phyloP scores from a whole-genome alignment of 139 green algal genomes.

The Auxenochlorella protothecoides region DNA sequence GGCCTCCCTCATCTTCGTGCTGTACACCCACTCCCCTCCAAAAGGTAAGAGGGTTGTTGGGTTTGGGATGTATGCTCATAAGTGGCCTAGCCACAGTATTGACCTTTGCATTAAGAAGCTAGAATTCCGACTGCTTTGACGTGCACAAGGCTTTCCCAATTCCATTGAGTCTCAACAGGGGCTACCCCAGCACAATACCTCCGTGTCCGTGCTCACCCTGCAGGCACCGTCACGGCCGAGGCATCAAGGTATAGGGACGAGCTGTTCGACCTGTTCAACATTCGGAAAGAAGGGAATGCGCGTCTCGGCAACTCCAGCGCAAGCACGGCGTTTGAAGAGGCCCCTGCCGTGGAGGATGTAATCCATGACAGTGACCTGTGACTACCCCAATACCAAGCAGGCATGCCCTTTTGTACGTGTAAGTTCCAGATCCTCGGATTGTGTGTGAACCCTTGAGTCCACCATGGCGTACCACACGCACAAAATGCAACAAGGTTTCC shows the following conservation, averaged over 20 bases:
- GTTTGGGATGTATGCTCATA: not conserved
- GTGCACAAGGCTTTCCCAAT: not conserved
- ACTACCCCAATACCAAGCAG: no score
- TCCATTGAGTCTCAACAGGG: not conserved
- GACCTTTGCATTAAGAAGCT: not conserved
- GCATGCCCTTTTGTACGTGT: no score
- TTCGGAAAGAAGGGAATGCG: conserved; percentile 2
- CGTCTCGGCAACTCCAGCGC: conserved; percentile 1
- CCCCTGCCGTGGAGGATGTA: no score
- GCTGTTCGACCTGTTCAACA: conserved; percentile 20
- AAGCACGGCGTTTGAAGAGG: no score
- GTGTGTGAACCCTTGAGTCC: no score
- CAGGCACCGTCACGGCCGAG: conserved; percentile 13
- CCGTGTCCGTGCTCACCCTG: not conserved
- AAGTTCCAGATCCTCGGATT: no score
- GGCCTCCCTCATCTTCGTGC: conserved; percentile 17
- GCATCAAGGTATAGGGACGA: conserved; percentile 19
- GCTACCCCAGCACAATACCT: not conserved
- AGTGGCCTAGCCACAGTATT: no score
- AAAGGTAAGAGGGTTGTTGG: not conserved
- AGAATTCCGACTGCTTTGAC: not conserved
- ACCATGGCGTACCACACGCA: no score
- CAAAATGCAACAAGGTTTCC: no score
- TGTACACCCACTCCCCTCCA: conserved; percentile 32
- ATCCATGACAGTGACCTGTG: no score